Percentiles rank a stretch among this genome's conserved stretches.
Evolutionary conservation across 495 filamentous ascomycete species (phyloP).

Genomic region (Baudoinia panamericana): DNA sequence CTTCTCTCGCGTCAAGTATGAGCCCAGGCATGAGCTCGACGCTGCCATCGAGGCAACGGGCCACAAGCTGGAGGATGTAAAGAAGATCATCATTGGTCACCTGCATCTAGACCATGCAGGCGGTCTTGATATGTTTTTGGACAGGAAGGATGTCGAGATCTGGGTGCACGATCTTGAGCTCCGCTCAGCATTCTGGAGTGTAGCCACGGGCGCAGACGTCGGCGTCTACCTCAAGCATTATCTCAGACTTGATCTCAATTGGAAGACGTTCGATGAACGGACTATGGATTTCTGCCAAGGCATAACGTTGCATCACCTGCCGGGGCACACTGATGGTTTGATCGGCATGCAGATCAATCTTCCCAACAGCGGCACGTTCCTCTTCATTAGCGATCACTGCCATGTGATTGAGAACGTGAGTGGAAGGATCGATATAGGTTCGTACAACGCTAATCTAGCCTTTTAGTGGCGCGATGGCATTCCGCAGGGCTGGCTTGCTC

Average conservation of each 20-base stretch:
- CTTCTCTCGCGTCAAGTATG: conserved; percentile 36
- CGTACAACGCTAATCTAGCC: too few species aligned
- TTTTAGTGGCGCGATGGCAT: conserved; percentile 19
- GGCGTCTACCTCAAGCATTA: conserved; percentile 35
- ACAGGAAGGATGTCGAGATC: conserved; percentile 36
- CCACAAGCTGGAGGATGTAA: conserved; percentile 39
- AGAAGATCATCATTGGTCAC: conserved; percentile 42
- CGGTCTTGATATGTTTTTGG: conserved; percentile 23
- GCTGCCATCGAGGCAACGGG: conserved; percentile 36
- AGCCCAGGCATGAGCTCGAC: conserved; percentile 32
- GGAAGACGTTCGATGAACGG: conserved; percentile 28
- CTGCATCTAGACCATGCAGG: conserved; percentile 44
- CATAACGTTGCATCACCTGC: conserved; percentile 30
- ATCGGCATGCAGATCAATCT: conserved; percentile 31
- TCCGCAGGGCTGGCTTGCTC: conserved; percentile 18
- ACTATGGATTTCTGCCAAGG: conserved; percentile 30
- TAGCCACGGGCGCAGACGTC: conserved; percentile 33
- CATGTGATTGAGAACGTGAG: conserved; percentile 29
- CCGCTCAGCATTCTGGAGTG: conserved; percentile 36
- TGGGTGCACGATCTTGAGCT: conserved; percentile 42
- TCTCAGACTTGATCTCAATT: conserved; percentile 22
- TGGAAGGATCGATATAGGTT: neutral
- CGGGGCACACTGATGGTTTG: conserved; percentile 26
- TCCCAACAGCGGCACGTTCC: conserved; percentile 26
- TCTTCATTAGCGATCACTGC: conserved; percentile 30